Evolutionary conservation across 352 stramenopile genomes (phyloP), one percentile per base, ranked within the genome.

Genomic region (Thraustochytrium sp.): DNA sequence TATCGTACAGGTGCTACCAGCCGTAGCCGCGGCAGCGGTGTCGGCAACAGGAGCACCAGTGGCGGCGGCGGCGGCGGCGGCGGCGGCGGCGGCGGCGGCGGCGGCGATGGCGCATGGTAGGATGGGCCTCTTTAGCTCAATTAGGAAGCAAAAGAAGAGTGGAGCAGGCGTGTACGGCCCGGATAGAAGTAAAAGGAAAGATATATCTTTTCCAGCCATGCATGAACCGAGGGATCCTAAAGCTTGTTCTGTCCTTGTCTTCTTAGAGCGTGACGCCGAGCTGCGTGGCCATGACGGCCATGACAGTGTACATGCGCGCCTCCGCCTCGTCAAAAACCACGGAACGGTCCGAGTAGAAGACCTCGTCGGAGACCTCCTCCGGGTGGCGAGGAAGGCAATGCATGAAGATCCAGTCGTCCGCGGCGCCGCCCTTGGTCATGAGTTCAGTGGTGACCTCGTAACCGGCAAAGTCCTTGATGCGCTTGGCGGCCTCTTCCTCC

Each of bases 231-330:
- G n/a, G n/a, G n/a, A 5, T 51, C 5, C 11, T 53, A 56, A 26
- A 53, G 37, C 42, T 51, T 76, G 5, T 38, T 68, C n/a, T n/a
- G n/a, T n/a, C n/a, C n/a, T n/a, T 48, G n/a, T 29, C 13, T 68
- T 21, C 13, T 54, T 75, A 80, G 42, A 63, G 36, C 13, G 77
- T 88, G 59, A 88, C 88, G 34, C 85, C 87, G 21, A 90, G 65
- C 84, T 88, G 80, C 31, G 86, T 87, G 42, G 86, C 65, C 88
- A 94, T 94, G 18, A 98, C 94, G 37, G 96, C 94, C 96, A 98
- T 99, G 83, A 99, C 96, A 2, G 96, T 99, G 96, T 96, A 99
- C 90, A 99, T 96, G 55, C 96, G 92, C 87, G 99, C 99, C 86
- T 99, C 96, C 0, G 96, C 96, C 89, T 99, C 96, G 54, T 96